Percentiles rank a stretch among this genome's conserved stretches.
phyloP scores from a whole-genome alignment of 1,139 yeast species.

The Chernovozyma aurita region DNA sequence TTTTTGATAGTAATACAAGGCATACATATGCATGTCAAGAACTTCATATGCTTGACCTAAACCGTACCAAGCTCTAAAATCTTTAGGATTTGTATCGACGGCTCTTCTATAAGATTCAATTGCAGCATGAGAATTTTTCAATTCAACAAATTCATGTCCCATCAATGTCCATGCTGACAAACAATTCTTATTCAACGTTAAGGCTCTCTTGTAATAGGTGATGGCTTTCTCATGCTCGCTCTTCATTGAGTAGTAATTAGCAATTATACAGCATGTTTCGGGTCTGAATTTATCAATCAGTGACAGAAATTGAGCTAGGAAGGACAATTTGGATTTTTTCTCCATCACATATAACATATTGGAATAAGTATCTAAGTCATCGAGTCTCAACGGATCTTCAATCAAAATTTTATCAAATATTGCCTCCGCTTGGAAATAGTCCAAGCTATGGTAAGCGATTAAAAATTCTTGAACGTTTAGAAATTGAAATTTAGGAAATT shows the following conservation, averaged over 20 bases:
- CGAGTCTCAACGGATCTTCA: constrained; percentile 82
- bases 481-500: constrained; percentile 72
- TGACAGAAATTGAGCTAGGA: constrained; percentile 79
- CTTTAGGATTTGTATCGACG: constrained; percentile 82
- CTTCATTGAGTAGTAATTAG: constrained; percentile 87
- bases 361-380: constrained; percentile 87
- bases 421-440: constrained; percentile 73
- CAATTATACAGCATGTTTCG: constrained; percentile 91
- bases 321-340: constrained; percentile 77
- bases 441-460: constrained; percentile 73
- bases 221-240: constrained; percentile 95
- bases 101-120: constrained; percentile 94
- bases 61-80: constrained; percentile 98
- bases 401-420: constrained; percentile 71
- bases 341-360: constrained; percentile 94
- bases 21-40: constrained; percentile 89
- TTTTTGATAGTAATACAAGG: constrained; percentile 85
- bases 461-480: constrained; percentile 78
- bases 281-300: constrained; percentile 85
- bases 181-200: constrained; percentile 74
- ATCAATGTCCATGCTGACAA: constrained; percentile 95
- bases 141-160: constrained; percentile 98
- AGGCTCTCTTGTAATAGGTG: constrained; percentile 85
- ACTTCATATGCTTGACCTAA: constrained; percentile 98
- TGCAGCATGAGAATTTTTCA: constrained; percentile 95